These are phyloP conservation scores for Rhipidocladum racemiflorum DNA, from an alignment of 176 grass and related monocot genomes.

Conservation along the genomic window DNA sequence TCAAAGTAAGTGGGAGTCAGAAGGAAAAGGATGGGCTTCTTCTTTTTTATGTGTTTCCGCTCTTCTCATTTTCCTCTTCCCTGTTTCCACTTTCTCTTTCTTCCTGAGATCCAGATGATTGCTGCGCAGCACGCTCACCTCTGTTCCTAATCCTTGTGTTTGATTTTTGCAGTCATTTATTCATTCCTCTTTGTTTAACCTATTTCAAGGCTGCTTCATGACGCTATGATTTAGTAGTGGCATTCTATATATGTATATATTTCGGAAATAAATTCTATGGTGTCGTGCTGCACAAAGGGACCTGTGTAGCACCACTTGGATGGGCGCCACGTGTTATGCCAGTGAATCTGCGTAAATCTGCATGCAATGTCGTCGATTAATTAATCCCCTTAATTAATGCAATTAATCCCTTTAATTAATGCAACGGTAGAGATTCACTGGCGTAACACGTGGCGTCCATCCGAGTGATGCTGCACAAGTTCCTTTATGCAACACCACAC, in stretches of 20 bases:
- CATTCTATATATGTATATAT: background rate
- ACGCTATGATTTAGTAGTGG: background rate
- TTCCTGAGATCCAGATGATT: conserved; percentile 28
- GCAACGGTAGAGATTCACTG: no score
- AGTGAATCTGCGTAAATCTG: no score
- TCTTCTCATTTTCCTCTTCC: background rate
- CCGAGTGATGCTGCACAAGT: no score
- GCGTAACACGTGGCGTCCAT: no score
- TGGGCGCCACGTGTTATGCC: no score
- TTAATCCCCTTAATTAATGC: no score
- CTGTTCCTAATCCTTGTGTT: background rate
- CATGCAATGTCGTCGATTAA: no score
- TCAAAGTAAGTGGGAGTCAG: conserved; percentile 12
- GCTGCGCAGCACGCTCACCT: conserved; percentile 23
- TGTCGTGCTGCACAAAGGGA: no score
- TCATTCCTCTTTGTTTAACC: background rate
- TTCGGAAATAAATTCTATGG: no score
- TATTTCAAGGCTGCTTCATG: background rate
- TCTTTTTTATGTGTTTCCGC: background rate
- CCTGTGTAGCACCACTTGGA: no score
- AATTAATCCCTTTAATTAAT: no score
- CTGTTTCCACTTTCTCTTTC: background rate
- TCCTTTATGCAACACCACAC: no score
- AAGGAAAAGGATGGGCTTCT: background rate
- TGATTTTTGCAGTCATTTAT: background rate